Base-by-base conservation (phyloP, 1,284 basidiomycete genomes). In the Coniferiporia weirii region DNA sequence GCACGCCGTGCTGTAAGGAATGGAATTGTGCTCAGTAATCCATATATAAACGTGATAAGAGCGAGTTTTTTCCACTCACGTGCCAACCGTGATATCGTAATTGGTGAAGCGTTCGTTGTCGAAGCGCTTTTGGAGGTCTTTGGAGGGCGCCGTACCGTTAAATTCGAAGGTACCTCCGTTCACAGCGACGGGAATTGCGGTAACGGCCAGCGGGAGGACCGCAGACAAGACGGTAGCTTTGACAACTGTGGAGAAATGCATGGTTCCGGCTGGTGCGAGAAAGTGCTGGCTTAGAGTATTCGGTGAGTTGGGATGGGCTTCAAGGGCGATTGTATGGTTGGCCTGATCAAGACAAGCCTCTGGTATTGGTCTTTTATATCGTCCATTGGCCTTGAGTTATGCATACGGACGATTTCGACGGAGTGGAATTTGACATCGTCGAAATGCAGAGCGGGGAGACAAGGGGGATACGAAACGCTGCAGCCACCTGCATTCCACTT, bases 51-150 rank as follows among this genome's bases (percentile, higher is more conserved):
- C 2, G 27, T 5, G 5, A 27, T 27, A 13, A 44, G 54, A 27
- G 27, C 27, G 35, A 46, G 44, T 27, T 4, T 13, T 20, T n/a
- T 52, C 27, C 7, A 73, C 81, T 71, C 64, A 85, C 83, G 79
- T 63, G 40, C 82, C 84, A 13, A 34, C 13, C 7, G 63, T 61
- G n/a, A 46, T 55, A 17, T 60, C 47, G 48, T 64, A 66, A 49
- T 62, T 61, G 3, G 65, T 66, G 45, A 63, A 65, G 47, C 57
- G 54, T 7, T 57, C 62, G 38, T 60, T 57, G 60, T 55, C 47
- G 38, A 57, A 54, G 35, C 64, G 63, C 36, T 63, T 61, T 15
- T 40, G 8, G 15, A 40, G 38, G 8, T 7, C 15, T 7, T 40
- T 40, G 12, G 38, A 10, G 12, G 38, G 8, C 38, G 38, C 38